Base-by-base conservation (phyloP, 2,329 filamentous ascomycete genomes). In the Claviceps sorghi region DNA sequence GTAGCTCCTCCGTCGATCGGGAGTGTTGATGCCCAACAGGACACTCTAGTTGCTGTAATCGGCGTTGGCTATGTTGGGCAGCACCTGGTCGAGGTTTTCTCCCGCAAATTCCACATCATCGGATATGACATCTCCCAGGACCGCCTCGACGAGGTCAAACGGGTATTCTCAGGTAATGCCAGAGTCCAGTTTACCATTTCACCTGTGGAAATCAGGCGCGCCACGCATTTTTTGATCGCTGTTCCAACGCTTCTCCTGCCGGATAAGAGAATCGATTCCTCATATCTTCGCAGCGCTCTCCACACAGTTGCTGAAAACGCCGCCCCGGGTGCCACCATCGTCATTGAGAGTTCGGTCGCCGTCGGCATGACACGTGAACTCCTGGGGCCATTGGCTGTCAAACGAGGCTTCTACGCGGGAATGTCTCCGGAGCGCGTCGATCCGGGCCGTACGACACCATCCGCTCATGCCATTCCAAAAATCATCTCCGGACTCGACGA, bases 361-460 rank as follows among this genome's bases (percentile, higher is more conserved):
- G 72, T 79, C 10, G 76, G 76, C 21, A 78, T 75, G 71, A 78
- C 76, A 0, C 67, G 76, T 17, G 56, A 68, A 41, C 66, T 78
- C 5, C 69, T 78, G 19, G 71, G 69, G 0, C 71, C 73, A 9
- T 60, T 77, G 19, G 72, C 70, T 21, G 58, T 66, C 52, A 60
- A 64, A 26, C 65, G 63, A 30, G 66, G 69, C 5, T 70, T 75
- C 57, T 69, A 67, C 34, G 71, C 66, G 1, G 73, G 73, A 51
- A 77, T 77, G 73, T 75, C 73, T 1, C 73, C 73, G 4, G 72
- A 76, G 63, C 67, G 74, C 10, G 71, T 77, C n/a, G 75, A 78
- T 44, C 75, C 75, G 0, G 75, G 75, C 6, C 69, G 75, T 2
- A 58, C 62, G 2, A 63, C 66, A 10, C 68, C 72, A 0, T 61